These are phyloP conservation scores for Capsicum baccatum DNA, from an alignment of 257 asterid species.

Conservation along the genomic window DNA sequence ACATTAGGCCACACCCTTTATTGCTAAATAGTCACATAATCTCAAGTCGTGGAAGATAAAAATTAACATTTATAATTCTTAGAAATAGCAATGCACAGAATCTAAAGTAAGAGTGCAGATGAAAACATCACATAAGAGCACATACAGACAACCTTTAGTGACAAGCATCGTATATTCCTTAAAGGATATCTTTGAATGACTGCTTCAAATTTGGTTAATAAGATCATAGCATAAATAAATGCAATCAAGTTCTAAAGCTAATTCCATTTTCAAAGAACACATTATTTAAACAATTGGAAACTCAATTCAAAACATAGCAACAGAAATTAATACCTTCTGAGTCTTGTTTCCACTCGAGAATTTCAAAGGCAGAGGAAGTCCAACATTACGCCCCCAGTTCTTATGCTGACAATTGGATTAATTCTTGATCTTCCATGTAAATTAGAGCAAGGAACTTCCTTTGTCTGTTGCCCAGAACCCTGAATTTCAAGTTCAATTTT, in stretches of 20 bases:
- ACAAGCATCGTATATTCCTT: background rate
- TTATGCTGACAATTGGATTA: conserved; percentile 44
- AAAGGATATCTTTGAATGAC: background rate
- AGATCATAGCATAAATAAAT: background rate
- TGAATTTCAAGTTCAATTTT: conserved; percentile 22
- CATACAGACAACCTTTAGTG: conserved; percentile 5
- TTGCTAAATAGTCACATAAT: conserved; percentile 7
- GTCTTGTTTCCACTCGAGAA: conserved; percentile 40
- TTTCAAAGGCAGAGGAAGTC: conserved; percentile 49
- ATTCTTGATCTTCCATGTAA: conserved; percentile 37
- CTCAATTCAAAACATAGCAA: background rate
- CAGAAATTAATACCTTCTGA: conserved; percentile 37
- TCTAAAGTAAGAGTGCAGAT: background rate
- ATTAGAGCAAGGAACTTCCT: conserved; percentile 41
- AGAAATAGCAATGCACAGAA: conserved; percentile 15
- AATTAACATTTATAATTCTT: background rate
- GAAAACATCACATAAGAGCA: background rate
- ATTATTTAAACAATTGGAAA: background rate
- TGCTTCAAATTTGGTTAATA: conserved; percentile 5
- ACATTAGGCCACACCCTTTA: background rate
- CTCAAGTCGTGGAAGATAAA: background rate
- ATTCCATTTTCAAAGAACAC: background rate
- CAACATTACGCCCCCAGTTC: conserved; percentile 45
- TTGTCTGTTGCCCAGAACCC: conserved; percentile 47
- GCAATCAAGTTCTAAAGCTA: background rate